Evolutionary conservation across 257 asterid genomes (phyloP).

Genomic region (Nicotiana obtusifolia): DNA sequence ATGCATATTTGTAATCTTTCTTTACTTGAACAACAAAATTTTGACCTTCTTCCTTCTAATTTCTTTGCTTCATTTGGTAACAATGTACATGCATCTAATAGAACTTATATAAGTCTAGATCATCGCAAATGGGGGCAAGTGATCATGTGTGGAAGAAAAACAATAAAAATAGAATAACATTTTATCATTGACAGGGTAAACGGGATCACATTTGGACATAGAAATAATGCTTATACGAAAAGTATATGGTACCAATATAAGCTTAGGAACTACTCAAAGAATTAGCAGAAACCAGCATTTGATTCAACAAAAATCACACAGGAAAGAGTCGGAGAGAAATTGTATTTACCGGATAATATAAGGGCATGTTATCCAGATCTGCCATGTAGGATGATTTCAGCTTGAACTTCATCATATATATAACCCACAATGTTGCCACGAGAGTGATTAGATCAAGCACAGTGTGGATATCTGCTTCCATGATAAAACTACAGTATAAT

Average conservation of each 20-base stretch:
- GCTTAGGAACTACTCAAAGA: neutral
- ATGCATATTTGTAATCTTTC: neutral
- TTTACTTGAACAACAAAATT: neutral
- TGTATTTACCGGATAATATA: conserved; percentile 54
- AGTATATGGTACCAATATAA: neutral
- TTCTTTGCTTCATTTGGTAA: neutral
- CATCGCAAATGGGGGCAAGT: neutral
- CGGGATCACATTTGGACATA: neutral
- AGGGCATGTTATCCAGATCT: conserved; percentile 63
- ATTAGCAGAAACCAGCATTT: neutral
- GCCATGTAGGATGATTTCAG: conserved; percentile 61
- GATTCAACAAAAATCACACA: neutral
- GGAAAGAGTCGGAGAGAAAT: neutral
- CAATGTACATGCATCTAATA: neutral
- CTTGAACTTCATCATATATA: conserved; percentile 76
- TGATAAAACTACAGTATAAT: conserved; percentile 46
- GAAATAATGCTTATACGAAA: neutral
- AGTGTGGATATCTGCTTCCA: conserved; percentile 92
- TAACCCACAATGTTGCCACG: conserved; percentile 79
- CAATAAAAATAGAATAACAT: neutral
- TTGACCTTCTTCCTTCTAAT: neutral
- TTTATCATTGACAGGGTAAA: neutral
- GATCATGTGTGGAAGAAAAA: neutral
- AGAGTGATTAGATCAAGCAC: conserved; percentile 73
- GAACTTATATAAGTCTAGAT: neutral